A percentile compares a stretch with the other conserved stretches of the same genome.
phyloP scores from a whole-genome alignment of 192 early-diverging fungal species.

The Helicostylum pulchrum region DNA sequence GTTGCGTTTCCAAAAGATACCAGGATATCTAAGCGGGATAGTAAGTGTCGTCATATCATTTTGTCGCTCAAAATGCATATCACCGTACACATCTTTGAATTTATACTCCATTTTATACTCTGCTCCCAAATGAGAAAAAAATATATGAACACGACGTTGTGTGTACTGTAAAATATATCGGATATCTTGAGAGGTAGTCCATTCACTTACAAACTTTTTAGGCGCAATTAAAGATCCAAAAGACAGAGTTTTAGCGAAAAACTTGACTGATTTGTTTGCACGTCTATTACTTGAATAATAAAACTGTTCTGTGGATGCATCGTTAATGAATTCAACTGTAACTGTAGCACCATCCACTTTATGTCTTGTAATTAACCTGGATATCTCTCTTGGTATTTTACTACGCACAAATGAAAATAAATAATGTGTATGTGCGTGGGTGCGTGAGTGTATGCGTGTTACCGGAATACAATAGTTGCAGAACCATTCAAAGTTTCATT shows the following conservation, averaged over 20 bases:
- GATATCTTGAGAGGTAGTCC: neutral
- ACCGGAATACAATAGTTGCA: slow-evolving; percentile 20
- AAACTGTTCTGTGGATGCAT: neutral
- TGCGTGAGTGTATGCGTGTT: neutral
- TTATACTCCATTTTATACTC: slow-evolving; percentile 28
- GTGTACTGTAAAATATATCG: slow-evolving; percentile 25
- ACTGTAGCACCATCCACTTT: slow-evolving; percentile 24
- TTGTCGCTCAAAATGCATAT: slow-evolving; percentile 19
- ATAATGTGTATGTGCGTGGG: neutral
- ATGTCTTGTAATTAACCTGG: slow-evolving; percentile 4
- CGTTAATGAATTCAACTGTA: slow-evolving; percentile 3
- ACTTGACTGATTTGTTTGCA: neutral
- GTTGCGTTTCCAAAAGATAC: slow-evolving; percentile 37
- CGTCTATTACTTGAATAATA: neutral
- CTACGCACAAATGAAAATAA: neutral
- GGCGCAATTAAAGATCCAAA: slow-evolving; percentile 25
- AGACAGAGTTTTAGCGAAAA: slow-evolving; percentile 14
- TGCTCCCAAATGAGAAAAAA: slow-evolving; percentile 22
- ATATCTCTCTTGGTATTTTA: neutral
- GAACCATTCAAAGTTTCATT: slow-evolving; percentile 14
- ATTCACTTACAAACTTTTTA: slow-evolving; percentile 26
- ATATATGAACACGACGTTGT: slow-evolving; percentile 19
- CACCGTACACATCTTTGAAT: slow-evolving; percentile 35
- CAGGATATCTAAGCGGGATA: slow-evolving; percentile 39
- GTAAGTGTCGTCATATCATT: slow-evolving; percentile 23